Evolutionary conservation across 805 yeast genomes (phyloP).

Genomic region (Sugiyamaella qingdaonensis): DNA sequence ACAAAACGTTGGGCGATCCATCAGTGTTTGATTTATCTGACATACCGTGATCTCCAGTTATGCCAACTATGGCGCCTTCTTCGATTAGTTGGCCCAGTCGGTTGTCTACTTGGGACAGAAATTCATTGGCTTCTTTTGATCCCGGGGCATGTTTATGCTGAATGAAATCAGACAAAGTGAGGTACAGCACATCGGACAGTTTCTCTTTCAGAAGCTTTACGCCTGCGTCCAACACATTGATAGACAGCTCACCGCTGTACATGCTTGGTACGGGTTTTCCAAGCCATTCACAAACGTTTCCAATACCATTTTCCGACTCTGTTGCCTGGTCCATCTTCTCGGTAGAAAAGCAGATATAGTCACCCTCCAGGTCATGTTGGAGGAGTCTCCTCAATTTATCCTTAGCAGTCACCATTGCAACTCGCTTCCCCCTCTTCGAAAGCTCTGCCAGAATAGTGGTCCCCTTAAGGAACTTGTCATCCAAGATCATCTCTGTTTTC

Average conservation of each 20-base stretch:
- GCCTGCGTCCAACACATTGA: constrained; percentile 8
- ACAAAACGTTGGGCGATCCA: constrained; percentile 6
- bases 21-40: constrained; percentile 9
- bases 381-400: constrained; percentile 7
- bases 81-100: constrained; percentile 7
- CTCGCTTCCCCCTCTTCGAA: background rate
- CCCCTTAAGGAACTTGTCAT: constrained; percentile 1
- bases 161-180: constrained; percentile 9
- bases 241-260: constrained; percentile 9
- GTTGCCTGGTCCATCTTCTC: constrained; percentile 5
- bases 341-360: constrained; percentile 4
- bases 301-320: background rate
- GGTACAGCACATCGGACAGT: constrained; percentile 4
- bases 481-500: constrained; percentile 8
- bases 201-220: constrained; percentile 5
- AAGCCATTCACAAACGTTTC: constrained; percentile 4
- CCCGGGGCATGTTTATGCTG: constrained; percentile 13
- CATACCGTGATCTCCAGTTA: constrained; percentile 14
- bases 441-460: constrained; percentile 5
- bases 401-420: constrained; percentile 9
- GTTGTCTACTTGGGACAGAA: constrained; percentile 2
- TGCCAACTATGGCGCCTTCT: constrained; percentile 9
- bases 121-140: constrained; percentile 8
- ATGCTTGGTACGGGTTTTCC: constrained; percentile 1
- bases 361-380: background rate